Evolutionary conservation across 108 stramenopile genomes (phyloP), one percentile per base, ranked within the genome.

Genomic region (Phaeodactylum tricornutum): DNA sequence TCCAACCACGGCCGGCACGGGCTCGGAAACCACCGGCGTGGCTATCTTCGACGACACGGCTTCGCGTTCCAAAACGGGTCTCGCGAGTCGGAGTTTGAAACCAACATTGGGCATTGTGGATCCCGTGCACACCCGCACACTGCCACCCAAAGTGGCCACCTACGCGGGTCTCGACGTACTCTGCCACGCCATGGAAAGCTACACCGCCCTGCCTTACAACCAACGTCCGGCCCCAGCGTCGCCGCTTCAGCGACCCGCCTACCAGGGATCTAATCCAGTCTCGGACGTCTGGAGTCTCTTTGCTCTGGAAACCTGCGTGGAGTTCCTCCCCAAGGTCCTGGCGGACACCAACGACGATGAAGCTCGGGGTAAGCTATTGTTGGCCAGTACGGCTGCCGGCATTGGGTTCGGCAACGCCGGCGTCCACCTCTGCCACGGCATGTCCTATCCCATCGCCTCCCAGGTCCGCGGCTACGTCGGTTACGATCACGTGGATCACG

Each of bases 1-100:
- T 40, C 76, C 76, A 2, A 78, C 76, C 2, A 78, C 76, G 8
- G 72, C 76, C 0, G 76, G 76, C n/a, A 78, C 76, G 7, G 76
- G 76, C 0, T 59, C 57, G 32, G 76, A 78, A 47, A 72, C 72
- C 1, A 77, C 76, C 15, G 67, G 71, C 20, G 64, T 73, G 7
- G 64, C 72, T 19, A 78, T 78, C 36, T 72, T 78, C 56, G 68
- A 72, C 37, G 76, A 78, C 23, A 47, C 66, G 1, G 51, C 65
- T 1, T 71, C 76, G 17, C 62, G 67, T 46, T 50, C 48, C 25
- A 78, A 78, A 56, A 78, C 71, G 12, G 71, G 71, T 16, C 67
- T 72, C 29, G 69, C 66, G 17, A 59, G 66, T 38, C 67, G 71
- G 25, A 41, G 48, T 28, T 48, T 72, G 17, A 67, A 71, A 50